Conservation (phyloP, 2,329 filamentous ascomycete genomes). For the Blumeria graminis region DNA sequence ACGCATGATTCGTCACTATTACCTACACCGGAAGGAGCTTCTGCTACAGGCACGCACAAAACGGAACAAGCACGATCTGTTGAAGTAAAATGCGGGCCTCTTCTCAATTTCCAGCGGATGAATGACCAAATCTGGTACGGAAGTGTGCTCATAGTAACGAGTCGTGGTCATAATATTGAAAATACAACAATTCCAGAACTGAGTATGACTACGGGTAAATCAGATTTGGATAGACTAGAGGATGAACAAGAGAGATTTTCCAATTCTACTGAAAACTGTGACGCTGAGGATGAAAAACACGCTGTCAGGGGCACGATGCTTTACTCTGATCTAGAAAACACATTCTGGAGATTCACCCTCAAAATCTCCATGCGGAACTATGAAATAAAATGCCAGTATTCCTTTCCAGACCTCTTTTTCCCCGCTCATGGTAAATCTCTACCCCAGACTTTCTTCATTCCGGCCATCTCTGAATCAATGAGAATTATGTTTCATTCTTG, state of each 20-base stretch:
- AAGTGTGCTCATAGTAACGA: conserved; percentile 63
- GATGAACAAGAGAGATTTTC: not conserved
- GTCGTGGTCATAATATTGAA: conserved; percentile 38
- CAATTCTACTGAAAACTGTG: too few relatives aligned
- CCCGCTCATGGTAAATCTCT: conserved; percentile 29
- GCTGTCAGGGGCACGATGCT: conserved; percentile 31
- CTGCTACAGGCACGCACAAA: too few relatives aligned
- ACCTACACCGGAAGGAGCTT: too few relatives aligned
- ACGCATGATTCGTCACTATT: too few relatives aligned
- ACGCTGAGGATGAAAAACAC: conserved; percentile 7
- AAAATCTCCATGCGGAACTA: conserved; percentile 45
- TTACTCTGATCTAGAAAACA: conserved; percentile 42
- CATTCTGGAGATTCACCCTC: conserved; percentile 84
- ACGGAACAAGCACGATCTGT: too few relatives aligned
- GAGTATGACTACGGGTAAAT: conserved; percentile 19
- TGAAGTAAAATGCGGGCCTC: conserved; percentile 29
- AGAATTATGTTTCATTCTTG: conserved; percentile 97
- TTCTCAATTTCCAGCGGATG: conserved; percentile 59
- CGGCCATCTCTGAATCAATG: conserved; percentile 67
- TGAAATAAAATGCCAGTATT: conserved; percentile 62
- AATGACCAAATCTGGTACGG: conserved; percentile 51
- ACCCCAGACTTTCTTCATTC: conserved; percentile 60
- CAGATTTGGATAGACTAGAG: not conserved
- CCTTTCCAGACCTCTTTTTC: conserved; percentile 40
- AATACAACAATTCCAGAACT: conserved; percentile 31